Base-by-base conservation (phyloP, 2,329 filamentous ascomycete species). In the Pseudocercospora musae region DNA sequence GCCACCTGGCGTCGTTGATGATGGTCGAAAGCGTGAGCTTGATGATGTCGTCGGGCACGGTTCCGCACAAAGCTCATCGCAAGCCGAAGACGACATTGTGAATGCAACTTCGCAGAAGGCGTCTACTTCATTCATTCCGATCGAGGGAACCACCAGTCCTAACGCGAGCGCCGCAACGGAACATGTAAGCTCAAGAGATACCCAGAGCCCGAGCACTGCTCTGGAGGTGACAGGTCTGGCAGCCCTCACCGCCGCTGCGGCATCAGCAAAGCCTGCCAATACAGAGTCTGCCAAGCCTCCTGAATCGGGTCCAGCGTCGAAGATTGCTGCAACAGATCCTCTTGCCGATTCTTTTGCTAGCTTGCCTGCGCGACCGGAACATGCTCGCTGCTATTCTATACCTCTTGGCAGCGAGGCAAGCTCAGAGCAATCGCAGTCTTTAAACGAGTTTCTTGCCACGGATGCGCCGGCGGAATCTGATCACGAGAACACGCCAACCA, bases 331-430 rank as follows among this genome's bases (percentile, higher is more conserved):
- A 13, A 8, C 49, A 25, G 49, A 18, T 53, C 49, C 25, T 15
- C 2, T 37, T 20, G 27, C 25, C 3, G 52, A 54, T 23, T 37
- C 29, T 54, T 15, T 27, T 15, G 18, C 29, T 7, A 54, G 8
- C 29, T 18, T 54, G 10, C 29, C 52, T 40, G 15, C 10, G 18
- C 52, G 52, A 6, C 52, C 52, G 6, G 52, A 54, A 9, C 37
- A 37, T 23, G 20, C 18, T 40, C 29, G 52, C n/a, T 29, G 52
- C 25, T 40, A 40, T 18, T 54, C 52, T 10, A 54, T 54, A 11
- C 29, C 52, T 33, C 52, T 54, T 31, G 52, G 52, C n/a, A 54
- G 52, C 18, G 52, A 54, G 21, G 52, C 52, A 13, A 54, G 52
- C 52, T 13, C 52, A 9, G 52, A 40, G 33, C 52, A 54, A n/a